Percentiles rank a stretch among this genome's conserved stretches.
These are phyloP conservation scores for Sedum album DNA, from an alignment of 164 flowering plant species.

Conservation along the genomic window DNA sequence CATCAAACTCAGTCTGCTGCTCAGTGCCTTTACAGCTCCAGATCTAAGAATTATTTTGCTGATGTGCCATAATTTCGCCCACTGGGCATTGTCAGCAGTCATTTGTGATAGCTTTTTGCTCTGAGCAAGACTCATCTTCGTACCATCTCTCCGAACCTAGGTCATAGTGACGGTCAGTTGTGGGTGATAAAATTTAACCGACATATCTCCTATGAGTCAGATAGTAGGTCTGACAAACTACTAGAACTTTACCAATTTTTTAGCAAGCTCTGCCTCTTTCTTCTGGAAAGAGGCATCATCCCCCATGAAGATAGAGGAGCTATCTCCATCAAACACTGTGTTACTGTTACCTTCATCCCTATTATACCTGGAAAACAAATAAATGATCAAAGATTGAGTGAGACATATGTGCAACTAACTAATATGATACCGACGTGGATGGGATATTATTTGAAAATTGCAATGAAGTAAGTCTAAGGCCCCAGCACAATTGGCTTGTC, in stretches of 20 bases:
- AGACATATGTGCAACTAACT: neutral
- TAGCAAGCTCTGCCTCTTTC: conserved; percentile 83
- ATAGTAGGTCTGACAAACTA: neutral
- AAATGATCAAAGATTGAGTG: neutral
- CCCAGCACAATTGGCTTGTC: neutral
- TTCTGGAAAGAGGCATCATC: conserved; percentile 77
- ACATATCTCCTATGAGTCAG: too few relatives aligned
- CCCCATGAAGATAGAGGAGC: conserved; percentile 61
- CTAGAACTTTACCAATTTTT: conserved; percentile 53
- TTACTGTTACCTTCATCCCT: conserved; percentile 69
- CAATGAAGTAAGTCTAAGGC: neutral
- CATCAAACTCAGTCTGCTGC: conserved; percentile 95
- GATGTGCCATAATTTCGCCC: too few relatives aligned
- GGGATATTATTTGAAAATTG: neutral
- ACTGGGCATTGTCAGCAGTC: conserved; percentile 91
- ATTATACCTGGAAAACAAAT: conserved; percentile 64
- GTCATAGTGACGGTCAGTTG: neutral
- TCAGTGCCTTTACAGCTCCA: conserved; percentile 94
- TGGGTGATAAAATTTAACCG: neutral
- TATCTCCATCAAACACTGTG: conserved; percentile 56
- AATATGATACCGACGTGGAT: neutral
- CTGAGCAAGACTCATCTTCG: conserved; percentile 81
- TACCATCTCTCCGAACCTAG: conserved; percentile 82
- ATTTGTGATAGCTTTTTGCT: conserved; percentile 84
- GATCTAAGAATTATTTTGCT: too few relatives aligned